Evolutionary conservation across 2,329 filamentous ascomycete genomes (phyloP), one percentile per base, ranked within the genome.

Genomic region (Fusarium austroafricanum): DNA sequence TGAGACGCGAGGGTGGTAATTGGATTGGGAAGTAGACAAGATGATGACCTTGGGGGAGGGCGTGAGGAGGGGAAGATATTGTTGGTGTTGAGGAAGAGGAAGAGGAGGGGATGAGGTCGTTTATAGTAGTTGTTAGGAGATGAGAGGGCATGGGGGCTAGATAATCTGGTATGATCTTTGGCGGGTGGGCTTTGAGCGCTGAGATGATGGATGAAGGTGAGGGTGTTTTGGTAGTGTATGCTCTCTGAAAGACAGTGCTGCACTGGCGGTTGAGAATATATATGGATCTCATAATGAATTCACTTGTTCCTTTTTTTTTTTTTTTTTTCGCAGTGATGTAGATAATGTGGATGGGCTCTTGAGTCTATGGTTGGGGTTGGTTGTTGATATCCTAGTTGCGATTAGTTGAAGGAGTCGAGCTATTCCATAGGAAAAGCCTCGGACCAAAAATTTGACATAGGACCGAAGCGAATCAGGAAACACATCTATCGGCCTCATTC

Each of bases 11-110:
- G 15, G 87, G 81, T 1, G 86, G 83, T 18, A 90, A 82, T 65
- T 89, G 86, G 12, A 91, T 86, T 61, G 94, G 93, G 80, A 97
- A 97, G 82, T 96, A 96, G 68, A 95, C 88, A 35, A 97, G 84
- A 77, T 97, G 94, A 76, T 96, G 90, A 35, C 90, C 92, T 29
- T 87, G 83, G 0, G 90, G 89, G 9, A 91, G 79, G 5, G 76
- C 44, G 7, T n/a, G 43, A 2, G 76, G 56, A n/a, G 76, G 76
- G 5, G 69, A 67, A 7, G 68, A 49, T 51, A 70, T 51, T 7
- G 15, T 38, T 4, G 73, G 65, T 14, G 66, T 56, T 3, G 71
- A 53, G 8, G 67, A 21, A 4, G 55, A 33, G 26, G 46, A 39
- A 31, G 55, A 33, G 26, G 46, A 39, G 29, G 50, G 82, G 12